A percentile compares a stretch with the other conserved stretches of the same genome.
phyloP scores from a whole-genome alignment of 75 land plant genomes.

The Sequoiadendron giganteum region DNA sequence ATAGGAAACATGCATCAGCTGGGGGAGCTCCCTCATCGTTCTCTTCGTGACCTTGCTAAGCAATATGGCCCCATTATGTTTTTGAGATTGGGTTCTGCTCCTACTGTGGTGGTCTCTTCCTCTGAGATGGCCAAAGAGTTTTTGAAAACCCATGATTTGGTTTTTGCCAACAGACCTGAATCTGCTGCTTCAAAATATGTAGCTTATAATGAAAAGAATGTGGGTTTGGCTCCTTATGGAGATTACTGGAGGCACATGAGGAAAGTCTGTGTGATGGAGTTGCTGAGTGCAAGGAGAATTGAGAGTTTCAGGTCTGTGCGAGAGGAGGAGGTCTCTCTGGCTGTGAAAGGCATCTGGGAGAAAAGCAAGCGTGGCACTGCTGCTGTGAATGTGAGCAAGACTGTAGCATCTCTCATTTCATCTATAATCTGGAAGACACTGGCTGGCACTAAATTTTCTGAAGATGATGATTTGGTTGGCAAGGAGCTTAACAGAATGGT shows the following conservation, averaged over 20 bases:
- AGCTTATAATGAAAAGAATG: constrained; percentile 15
- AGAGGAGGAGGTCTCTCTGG: constrained; percentile 21
- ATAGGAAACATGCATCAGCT: constrained; percentile 7
- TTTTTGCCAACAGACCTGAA: constrained; percentile 31
- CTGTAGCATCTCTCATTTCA: background rate
- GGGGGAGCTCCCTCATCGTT: constrained; percentile 1
- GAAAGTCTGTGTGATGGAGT: constrained; percentile 31
- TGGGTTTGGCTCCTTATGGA: constrained; percentile 35
- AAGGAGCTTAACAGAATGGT: background rate
- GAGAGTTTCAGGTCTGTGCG: constrained; percentile 21
- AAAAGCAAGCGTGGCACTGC: background rate
- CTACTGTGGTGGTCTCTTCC: constrained; percentile 21
- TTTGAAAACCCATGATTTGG: constrained; percentile 42
- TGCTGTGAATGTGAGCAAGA: background rate
- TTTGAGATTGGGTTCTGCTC: constrained; percentile 21
- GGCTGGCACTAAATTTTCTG: background rate
- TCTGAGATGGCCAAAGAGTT: constrained; percentile 35
- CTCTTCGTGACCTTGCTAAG: background rate
- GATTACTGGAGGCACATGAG: constrained; percentile 31
- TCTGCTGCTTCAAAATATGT: background rate
- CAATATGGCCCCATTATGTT: constrained; percentile 32
- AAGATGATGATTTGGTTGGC: background rate
- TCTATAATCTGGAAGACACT: background rate
- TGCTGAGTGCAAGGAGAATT: constrained; percentile 28
- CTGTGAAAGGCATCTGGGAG: background rate